These are phyloP conservation scores for Fusarium metavorans DNA, from an alignment of 2,329 filamentous ascomycete species.

Conservation along the genomic window DNA sequence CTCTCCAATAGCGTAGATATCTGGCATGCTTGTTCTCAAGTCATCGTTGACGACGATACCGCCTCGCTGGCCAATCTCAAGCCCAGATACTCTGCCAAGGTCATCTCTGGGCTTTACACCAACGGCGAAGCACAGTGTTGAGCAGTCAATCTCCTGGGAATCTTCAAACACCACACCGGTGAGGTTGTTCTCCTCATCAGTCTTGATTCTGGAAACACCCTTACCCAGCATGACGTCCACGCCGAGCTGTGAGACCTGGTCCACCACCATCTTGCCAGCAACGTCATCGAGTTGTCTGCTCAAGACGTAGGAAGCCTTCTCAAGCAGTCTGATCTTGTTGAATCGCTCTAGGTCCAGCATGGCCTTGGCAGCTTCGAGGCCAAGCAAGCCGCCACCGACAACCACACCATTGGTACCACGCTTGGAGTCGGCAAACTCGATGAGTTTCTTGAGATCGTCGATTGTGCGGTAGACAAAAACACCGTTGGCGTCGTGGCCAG, in stretches of 20 bases:
- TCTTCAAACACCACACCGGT: conserved; percentile 84
- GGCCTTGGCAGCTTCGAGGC: conserved; percentile 89
- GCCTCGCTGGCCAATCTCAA: conserved; percentile 78
- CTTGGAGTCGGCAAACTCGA: conserved; percentile 75
- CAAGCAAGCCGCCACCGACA: conserved; percentile 86
- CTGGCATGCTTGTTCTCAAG: conserved; percentile 76
- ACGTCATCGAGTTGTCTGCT: conserved; percentile 85
- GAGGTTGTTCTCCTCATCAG: conserved; percentile 75
- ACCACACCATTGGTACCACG: conserved; percentile 79
- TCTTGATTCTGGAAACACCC: conserved; percentile 78
- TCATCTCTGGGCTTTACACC: conserved; percentile 86
- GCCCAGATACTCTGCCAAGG: conserved; percentile 75
- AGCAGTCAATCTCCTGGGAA: conserved; percentile 80
- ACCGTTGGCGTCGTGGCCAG: conserved; percentile 82
- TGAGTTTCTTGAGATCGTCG: conserved; percentile 81
- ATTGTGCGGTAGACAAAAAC: conserved; percentile 93
- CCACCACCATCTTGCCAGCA: conserved; percentile 83
- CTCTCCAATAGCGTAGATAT: conserved; percentile 90
- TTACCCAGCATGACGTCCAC: conserved; percentile 84
- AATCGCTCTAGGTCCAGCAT: conserved; percentile 88
- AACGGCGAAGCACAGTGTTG: conserved; percentile 89
- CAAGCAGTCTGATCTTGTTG: conserved; percentile 80
- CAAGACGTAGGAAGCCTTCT: conserved; percentile 85
- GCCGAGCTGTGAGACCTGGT: conserved; percentile 82
- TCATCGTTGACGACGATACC: conserved; percentile 78